Evolutionary conservation across 164 flowering plant genomes (phyloP), one percentile per base, ranked within the genome.

Genomic region (Tinospora cordifolia): DNA sequence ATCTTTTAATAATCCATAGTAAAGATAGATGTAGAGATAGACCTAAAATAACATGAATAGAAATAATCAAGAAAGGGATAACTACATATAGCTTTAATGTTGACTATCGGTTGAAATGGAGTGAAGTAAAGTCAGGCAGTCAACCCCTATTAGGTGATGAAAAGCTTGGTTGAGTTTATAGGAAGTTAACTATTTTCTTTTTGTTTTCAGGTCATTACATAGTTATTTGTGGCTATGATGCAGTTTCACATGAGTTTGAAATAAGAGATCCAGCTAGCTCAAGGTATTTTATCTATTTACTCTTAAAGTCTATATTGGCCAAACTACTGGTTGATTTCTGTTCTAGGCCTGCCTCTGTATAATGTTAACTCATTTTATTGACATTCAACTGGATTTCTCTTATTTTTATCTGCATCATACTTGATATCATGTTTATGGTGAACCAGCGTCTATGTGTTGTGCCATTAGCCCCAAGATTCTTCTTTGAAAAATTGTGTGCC

Each of bases 191-290:
- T 19, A 64, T 21, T 60, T 13, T 21, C n/a, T 54, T 69, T 38
- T 59, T 47, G 26, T 64, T 70, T 67, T 14, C 64, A 95, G 99
- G 99, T 81, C 99, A 95, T 72, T 95, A 87, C 72, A 76, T 95
- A 24, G 84, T 95, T 54, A 83, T 95, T 66, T 92, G 99, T 72
- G 99, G 98, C 71, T 95, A 88, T 79, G 93, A 92, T 75, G 79
- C 88, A 60, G 82, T 38, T 34, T 73, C 76, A 62, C 85, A 88
- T 78, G 96, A 89, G 83, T 95, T 95, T 79, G 99, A 95, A 77
- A 90, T 95, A 66, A 83, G 98, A 79, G 99, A 95, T 85, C 99
- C 99, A 38, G 96, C 98, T 67, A 85, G 89, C 78, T 85, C 89
- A 41, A 83, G 90, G 99, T 92, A 81, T 65, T 34, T 19, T 69